Base-by-base conservation (phyloP, 495 filamentous ascomycete species). In the Astrothelium macrocarpum region DNA sequence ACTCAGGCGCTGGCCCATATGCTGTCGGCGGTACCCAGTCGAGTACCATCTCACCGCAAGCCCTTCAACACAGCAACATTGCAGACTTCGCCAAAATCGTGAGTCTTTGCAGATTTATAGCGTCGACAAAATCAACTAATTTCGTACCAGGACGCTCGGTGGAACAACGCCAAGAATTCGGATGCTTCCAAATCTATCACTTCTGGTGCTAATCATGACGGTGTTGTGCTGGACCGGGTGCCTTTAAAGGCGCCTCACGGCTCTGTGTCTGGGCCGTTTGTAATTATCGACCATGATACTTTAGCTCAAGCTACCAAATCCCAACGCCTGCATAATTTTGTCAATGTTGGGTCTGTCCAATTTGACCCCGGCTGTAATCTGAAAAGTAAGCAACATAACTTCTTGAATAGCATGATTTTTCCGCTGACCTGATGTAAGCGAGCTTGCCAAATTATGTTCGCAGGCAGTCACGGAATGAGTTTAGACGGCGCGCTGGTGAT, bases 381-480 rank as follows among this genome's bases (percentile, higher is more conserved):
- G 26, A 56, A 56, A 29, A 56, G 49, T 56, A 7, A 56, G 49
- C 25, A 9, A 56, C 9, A n/a, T 29, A 29, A 4, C 20, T 29
- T 20, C 3, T 56, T 56, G 36, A 5, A n/a, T 29, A 20, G 29
- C 20, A 29, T 5, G n/a, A 9, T 56, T 28, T 16, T 29, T 12
- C 9, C 62, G 70, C 72, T 73, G 59, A 73, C 62, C 25, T 29
- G 23, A 4, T 53, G 32, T 69, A 71, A 73, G 74, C 72, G 23
- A 70, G 68, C 11, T 53, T 80, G 31, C 76, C 78, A 9, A 63
- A 64, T 31, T 77, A 78, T 64, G 71, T 70, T 18, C 70, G 70
- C n/a, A 72, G 78, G 53, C 75, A 73, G 65, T 81, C 78, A 20
- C 65, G 73, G 39, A 78, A 77, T 46, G 78, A 79, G 34, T 62